phyloP scores from a whole-genome alignment of 2,329 filamentous ascomycete genomes.

The Ophiostoma triangulosporum region DNA sequence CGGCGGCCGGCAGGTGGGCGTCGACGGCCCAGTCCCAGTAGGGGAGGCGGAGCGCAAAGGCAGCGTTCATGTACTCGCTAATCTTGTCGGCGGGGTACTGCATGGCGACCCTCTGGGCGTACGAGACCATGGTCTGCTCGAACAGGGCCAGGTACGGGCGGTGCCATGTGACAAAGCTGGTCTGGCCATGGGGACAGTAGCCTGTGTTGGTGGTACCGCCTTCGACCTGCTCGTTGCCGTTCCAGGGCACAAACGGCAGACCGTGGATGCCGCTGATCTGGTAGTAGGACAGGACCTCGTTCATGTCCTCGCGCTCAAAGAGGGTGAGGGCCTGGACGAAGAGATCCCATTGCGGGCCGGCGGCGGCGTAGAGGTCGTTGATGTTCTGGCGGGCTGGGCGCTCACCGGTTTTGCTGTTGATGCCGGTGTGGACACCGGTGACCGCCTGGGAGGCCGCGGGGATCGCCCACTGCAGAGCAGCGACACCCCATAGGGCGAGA shows the following conservation, averaged over 20 bases:
- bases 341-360: slow-evolving; percentile 35
- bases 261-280: slow-evolving; percentile 28
- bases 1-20: slow-evolving; percentile 28
- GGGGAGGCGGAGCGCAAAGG: slow-evolving; percentile 32
- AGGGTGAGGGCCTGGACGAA: slow-evolving; percentile 32
- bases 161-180: slow-evolving; percentile 41
- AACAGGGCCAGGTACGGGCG: slow-evolving; percentile 40
- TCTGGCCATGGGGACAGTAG: slow-evolving; percentile 35
- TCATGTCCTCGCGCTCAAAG: slow-evolving; percentile 28
- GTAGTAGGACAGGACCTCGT: slow-evolving; percentile 35
- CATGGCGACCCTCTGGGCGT: slow-evolving; percentile 32
- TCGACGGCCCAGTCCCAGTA: slow-evolving; percentile 42
- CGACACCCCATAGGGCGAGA: not conserved
- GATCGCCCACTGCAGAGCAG: not conserved
- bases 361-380: slow-evolving; percentile 28
- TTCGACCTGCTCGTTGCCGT: slow-evolving; percentile 21
- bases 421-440: slow-evolving; percentile 25
- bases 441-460: slow-evolving; percentile 15
- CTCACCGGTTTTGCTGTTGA: slow-evolving; percentile 24
- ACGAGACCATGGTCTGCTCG: slow-evolving; percentile 40
- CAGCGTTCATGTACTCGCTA: slow-evolving; percentile 29
- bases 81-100: slow-evolving; percentile 26
- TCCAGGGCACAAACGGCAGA: slow-evolving; percentile 22
- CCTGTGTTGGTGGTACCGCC: slow-evolving; percentile 23
- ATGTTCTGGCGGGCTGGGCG: slow-evolving; percentile 34